Percentiles rank a stretch among this genome's conserved stretches.
Evolutionary conservation across 2,329 filamentous ascomycete species (phyloP).

Genomic region (Teratosphaeria viscida): DNA sequence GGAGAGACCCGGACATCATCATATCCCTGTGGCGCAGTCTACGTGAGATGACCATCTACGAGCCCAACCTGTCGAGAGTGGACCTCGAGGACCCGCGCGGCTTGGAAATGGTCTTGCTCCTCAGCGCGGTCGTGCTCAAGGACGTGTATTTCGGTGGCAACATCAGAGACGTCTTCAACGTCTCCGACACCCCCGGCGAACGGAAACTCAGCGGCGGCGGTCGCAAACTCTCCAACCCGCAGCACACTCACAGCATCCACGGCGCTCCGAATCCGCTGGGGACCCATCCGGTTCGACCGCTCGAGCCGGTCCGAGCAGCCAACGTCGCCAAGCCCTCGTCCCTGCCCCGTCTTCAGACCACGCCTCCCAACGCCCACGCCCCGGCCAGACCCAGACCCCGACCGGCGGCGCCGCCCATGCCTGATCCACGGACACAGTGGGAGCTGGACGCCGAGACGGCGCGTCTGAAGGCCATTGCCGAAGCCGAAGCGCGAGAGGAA

Average conservation of each 20-base stretch:
- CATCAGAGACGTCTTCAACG: slow-evolving; percentile 68
- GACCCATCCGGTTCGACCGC: slow-evolving; percentile 1
- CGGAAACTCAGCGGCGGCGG: slow-evolving; percentile 17
- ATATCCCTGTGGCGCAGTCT: slow-evolving; percentile 74
- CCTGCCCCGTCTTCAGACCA: slow-evolving; percentile 19
- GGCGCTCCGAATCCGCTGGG: slow-evolving; percentile 10
- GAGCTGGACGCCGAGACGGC: slow-evolving; percentile 42
- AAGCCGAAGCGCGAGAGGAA: slow-evolving; percentile 40
- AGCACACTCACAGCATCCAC: slow-evolving; percentile 10
- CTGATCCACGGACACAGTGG: slow-evolving; percentile 44
- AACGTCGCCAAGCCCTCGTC: slow-evolving; percentile 14
- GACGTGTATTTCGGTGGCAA: slow-evolving; percentile 49
- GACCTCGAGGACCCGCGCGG: slow-evolving; percentile 93
- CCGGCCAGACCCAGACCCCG: not conserved
- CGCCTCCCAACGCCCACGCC: slow-evolving; percentile 7
- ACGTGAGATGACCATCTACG: slow-evolving; percentile 77
- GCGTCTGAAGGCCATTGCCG: slow-evolving; percentile 33
- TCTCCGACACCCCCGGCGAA: slow-evolving; percentile 37
- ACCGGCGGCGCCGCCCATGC: slow-evolving; percentile 25
- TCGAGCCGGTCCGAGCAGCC: not conserved
- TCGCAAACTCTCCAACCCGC: slow-evolving; percentile 17
- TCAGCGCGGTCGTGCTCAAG: slow-evolving; percentile 50
- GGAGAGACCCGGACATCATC: slow-evolving; percentile 77
- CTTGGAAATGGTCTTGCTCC: slow-evolving; percentile 67
- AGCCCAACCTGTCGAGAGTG: slow-evolving; percentile 81